These are phyloP conservation scores for Cercospora canescens DNA, from an alignment of 2,329 filamentous ascomycete genomes.

Conservation along the genomic window DNA sequence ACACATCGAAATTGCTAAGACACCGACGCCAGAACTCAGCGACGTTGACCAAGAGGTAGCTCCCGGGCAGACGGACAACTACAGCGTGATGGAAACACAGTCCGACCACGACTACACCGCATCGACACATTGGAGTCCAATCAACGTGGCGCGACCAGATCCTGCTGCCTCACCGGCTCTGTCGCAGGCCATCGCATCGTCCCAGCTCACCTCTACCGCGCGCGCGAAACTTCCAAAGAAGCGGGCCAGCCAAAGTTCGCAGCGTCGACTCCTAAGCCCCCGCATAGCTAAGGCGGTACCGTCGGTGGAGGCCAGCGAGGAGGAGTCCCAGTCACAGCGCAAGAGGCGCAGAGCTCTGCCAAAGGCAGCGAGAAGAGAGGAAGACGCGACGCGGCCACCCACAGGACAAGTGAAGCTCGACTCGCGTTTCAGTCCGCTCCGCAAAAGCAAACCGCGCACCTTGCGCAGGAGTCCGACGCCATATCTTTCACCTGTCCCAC, in stretches of 20 bases:
- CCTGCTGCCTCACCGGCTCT: not conserved
- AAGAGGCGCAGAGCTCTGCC: slow-evolving; percentile 7
- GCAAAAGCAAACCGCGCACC: not conserved
- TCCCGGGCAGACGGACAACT: not conserved
- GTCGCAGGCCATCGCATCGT: not conserved
- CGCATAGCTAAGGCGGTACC: not conserved
- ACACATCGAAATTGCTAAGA: slow-evolving; percentile 5
- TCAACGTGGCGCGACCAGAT: not conserved
- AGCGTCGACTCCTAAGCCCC: slow-evolving; percentile 3
- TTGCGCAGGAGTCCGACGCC: not conserved
- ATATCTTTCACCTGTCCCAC: not conserved
- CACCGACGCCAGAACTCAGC: slow-evolving; percentile 10
- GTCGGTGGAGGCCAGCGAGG: not conserved
- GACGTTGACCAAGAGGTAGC: not conserved
- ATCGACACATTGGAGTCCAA: slow-evolving; percentile 1
- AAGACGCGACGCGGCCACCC: not conserved
- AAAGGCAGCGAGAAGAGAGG: slow-evolving; percentile 3
- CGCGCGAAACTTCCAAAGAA: slow-evolving; percentile 1
- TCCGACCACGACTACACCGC: not conserved
- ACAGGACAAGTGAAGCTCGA: not conserved
- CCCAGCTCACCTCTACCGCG: not conserved
- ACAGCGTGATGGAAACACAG: not conserved
- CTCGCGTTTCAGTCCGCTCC: not conserved
- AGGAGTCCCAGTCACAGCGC: not conserved
- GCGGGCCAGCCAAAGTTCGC: not conserved